phyloP scores from a whole-genome alignment of 306 rosid genomes.

The Neltuma alba region DNA sequence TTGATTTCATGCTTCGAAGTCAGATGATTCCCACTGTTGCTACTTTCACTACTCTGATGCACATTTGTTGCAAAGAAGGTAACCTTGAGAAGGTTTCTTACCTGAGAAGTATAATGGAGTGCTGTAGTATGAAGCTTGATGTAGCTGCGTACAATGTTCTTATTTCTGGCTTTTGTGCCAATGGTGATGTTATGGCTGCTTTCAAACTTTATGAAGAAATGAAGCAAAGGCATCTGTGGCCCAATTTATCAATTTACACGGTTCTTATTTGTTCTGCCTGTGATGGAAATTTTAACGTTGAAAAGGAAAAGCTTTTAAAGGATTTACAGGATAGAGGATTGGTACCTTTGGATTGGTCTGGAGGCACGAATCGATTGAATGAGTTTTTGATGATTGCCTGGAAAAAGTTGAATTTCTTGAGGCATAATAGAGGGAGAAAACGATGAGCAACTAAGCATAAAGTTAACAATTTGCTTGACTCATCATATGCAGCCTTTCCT shows the following conservation, averaged over 20 bases:
- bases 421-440: slow-evolving; percentile 41
- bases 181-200: slow-evolving; percentile 59
- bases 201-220: slow-evolving; percentile 74
- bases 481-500: not conserved
- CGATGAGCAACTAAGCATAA: not conserved
- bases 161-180: slow-evolving; percentile 69
- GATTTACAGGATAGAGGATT: slow-evolving; percentile 62
- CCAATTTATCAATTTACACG: slow-evolving; percentile 58
- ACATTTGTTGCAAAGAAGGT: slow-evolving; percentile 55
- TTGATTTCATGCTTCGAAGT: slow-evolving; percentile 56
- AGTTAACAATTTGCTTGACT: slow-evolving; percentile 21
- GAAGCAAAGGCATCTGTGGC: slow-evolving; percentile 62
- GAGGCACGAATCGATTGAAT: slow-evolving; percentile 37
- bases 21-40: slow-evolving; percentile 63
- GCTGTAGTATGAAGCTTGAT: slow-evolving; percentile 63
- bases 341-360: slow-evolving; percentile 44
- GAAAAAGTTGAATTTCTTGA: slow-evolving; percentile 43
- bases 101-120: slow-evolving; percentile 61
- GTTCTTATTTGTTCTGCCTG: slow-evolving; percentile 54
- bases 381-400: slow-evolving; percentile 49
- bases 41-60: slow-evolving; percentile 84
- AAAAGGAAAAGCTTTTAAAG: slow-evolving; percentile 55
- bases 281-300: slow-evolving; percentile 38
- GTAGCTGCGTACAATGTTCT: slow-evolving; percentile 66
- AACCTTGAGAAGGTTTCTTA: slow-evolving; percentile 58